These are phyloP conservation scores for Elymus sibiricus DNA, from an alignment of 176 grass and related monocot species.

Conservation along the genomic window DNA sequence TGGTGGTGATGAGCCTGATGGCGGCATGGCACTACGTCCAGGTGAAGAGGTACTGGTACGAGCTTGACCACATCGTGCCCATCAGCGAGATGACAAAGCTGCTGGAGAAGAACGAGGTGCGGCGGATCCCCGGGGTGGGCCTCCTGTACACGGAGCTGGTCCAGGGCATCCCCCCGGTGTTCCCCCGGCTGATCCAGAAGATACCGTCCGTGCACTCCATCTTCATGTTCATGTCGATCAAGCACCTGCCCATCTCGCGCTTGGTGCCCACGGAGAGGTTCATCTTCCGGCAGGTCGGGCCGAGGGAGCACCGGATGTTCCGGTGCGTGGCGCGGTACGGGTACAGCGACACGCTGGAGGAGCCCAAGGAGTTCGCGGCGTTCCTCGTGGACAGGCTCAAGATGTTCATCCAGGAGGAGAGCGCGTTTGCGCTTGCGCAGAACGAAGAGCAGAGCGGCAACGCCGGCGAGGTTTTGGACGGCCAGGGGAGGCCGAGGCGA, in stretches of 20 bases:
- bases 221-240: slow-evolving; percentile 65
- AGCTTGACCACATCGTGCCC: slow-evolving; percentile 31
- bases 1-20: slow-evolving; percentile 51
- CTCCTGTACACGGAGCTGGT: slow-evolving; percentile 64
- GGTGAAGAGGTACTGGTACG: slow-evolving; percentile 33
- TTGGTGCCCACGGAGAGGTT: slow-evolving; percentile 44
- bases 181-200: slow-evolving; percentile 28
- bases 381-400: slow-evolving; percentile 55
- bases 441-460: neutral
- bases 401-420: slow-evolving; percentile 49
- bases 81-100: neutral
- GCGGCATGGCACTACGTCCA: slow-evolving; percentile 53
- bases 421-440: slow-evolving; percentile 9
- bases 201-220: slow-evolving; percentile 59
- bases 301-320: slow-evolving; percentile 42
- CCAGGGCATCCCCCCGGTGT: slow-evolving; percentile 47
- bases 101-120: slow-evolving; percentile 31
- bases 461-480: neutral
- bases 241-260: slow-evolving; percentile 54
- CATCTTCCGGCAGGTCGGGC: slow-evolving; percentile 45
- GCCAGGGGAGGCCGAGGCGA: neutral
- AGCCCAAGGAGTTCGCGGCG: slow-evolving; percentile 47
- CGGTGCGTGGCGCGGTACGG: slow-evolving; percentile 63
- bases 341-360: slow-evolving; percentile 44
- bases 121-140: slow-evolving; percentile 43